Conservation (phyloP, 257 asterid genomes). For the Plantago elongata region DNA sequence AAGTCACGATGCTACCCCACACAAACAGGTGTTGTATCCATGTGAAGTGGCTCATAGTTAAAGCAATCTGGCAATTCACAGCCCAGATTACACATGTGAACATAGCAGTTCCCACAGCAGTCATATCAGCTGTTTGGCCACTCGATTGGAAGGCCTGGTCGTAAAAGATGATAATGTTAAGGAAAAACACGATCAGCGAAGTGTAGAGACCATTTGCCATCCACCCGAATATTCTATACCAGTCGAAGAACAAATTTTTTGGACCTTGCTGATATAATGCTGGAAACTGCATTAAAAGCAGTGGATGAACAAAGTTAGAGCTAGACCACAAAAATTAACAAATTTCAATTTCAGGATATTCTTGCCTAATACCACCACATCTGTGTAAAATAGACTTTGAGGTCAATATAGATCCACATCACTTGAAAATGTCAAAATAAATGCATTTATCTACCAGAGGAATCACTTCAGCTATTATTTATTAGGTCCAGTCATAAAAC, state of each 20-base stretch:
- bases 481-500: not conserved
- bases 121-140: constrained; percentile 90
- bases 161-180: constrained; percentile 62
- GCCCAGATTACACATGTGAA: constrained; percentile 92
- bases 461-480: no score
- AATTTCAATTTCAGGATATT: not conserved
- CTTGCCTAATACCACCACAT: no score
- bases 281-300: constrained; percentile 62
- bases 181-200: constrained; percentile 69
- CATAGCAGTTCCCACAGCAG: constrained; percentile 84
- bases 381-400: no score
- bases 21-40: constrained; percentile 84
- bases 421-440: no score
- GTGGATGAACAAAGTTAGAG: not conserved
- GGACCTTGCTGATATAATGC: constrained; percentile 97
- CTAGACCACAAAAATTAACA: not conserved
- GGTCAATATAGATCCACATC: no score
- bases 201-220: constrained; percentile 84
- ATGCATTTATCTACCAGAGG: no score
- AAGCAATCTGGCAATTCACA: constrained; percentile 80
- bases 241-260: constrained; percentile 78
- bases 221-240: constrained; percentile 91
- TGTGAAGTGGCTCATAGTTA: constrained; percentile 91
- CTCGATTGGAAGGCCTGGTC: constrained; percentile 81
- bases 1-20: constrained; percentile 58